Evolutionary conservation across 225 moss, liverwort and hornwort genomes (phyloP).

Genomic region (Climacium dendroides): DNA sequence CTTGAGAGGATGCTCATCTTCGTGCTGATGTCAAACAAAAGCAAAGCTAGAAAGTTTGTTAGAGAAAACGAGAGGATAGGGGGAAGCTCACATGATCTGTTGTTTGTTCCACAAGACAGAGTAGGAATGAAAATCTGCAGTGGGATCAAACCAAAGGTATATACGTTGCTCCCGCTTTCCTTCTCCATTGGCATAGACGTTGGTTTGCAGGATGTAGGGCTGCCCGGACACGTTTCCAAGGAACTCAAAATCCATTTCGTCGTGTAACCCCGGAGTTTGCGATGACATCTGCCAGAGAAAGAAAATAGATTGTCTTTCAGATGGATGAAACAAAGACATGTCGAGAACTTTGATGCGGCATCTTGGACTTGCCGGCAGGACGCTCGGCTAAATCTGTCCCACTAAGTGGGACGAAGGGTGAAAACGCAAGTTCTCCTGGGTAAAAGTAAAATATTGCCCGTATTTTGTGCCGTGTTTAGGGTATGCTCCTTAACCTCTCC

Average conservation of each 20-base stretch:
- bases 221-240: slow-evolving; percentile 40
- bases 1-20: background rate
- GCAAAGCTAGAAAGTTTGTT: background rate
- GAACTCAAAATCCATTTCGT: slow-evolving; percentile 49
- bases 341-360: background rate
- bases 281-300: slow-evolving; percentile 28
- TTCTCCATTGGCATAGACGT: slow-evolving; percentile 24
- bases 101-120: slow-evolving; percentile 28
- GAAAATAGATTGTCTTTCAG: background rate
- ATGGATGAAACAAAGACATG: background rate
- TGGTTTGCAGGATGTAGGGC: slow-evolving; percentile 42
- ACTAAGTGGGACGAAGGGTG: no score
- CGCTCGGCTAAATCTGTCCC: no score
- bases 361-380: background rate
- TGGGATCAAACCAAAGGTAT: slow-evolving; percentile 42
- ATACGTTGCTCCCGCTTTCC: slow-evolving; percentile 43
- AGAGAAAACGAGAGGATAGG: background rate
- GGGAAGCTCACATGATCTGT: slow-evolving; percentile 30
- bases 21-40: background rate
- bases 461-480: no score
- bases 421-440: no score
- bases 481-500: no score
- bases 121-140: slow-evolving; percentile 19
- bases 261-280: slow-evolving; percentile 22
- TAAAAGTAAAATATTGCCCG: no score